Conservation (phyloP, 2,329 filamentous ascomycete genomes). For the Aspergillus quadricinctus region DNA sequence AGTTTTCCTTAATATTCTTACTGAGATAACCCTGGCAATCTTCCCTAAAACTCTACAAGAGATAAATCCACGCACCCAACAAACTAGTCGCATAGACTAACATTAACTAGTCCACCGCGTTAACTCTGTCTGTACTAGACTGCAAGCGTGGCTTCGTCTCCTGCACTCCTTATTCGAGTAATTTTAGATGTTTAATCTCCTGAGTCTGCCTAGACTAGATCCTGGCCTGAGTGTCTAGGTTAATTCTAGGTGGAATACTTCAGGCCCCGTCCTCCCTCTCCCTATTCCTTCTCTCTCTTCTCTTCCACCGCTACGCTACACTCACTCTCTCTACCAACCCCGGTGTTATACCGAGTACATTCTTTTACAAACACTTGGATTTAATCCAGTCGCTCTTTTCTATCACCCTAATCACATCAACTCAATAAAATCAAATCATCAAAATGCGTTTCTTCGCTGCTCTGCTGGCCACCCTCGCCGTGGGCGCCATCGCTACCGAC, state of each 20-base stretch:
- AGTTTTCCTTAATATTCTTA: not conserved
- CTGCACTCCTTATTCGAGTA: not conserved
- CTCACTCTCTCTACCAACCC: slow-evolving; percentile 41
- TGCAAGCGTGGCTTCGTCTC: not conserved
- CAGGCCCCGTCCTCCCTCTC: slow-evolving; percentile 7
- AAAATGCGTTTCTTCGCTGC: slow-evolving; percentile 50
- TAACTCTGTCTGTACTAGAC: not conserved
- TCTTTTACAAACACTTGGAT: slow-evolving; percentile 23
- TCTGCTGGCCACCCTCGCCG: slow-evolving; percentile 35
- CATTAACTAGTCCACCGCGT: not conserved
- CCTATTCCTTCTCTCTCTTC: slow-evolving; percentile 10
- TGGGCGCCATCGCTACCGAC: slow-evolving; percentile 32
- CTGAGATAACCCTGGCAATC: too few species aligned
- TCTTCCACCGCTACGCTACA: slow-evolving; percentile 13
- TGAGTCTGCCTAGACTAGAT: not conserved
- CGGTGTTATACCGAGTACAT: slow-evolving; percentile 36
- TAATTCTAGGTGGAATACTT: not conserved
- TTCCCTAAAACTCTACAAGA: not conserved
- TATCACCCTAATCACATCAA: slow-evolving; percentile 18
- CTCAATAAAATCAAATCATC: slow-evolving; percentile 17
- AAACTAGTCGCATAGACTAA: not conserved
- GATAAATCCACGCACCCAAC: not conserved
- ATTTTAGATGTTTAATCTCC: not conserved
- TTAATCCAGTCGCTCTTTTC: slow-evolving; percentile 18
- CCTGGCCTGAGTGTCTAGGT: not conserved